These are phyloP conservation scores for Leishmania turanica DNA, from an alignment of 208 protist species.

Conservation along the genomic window DNA sequence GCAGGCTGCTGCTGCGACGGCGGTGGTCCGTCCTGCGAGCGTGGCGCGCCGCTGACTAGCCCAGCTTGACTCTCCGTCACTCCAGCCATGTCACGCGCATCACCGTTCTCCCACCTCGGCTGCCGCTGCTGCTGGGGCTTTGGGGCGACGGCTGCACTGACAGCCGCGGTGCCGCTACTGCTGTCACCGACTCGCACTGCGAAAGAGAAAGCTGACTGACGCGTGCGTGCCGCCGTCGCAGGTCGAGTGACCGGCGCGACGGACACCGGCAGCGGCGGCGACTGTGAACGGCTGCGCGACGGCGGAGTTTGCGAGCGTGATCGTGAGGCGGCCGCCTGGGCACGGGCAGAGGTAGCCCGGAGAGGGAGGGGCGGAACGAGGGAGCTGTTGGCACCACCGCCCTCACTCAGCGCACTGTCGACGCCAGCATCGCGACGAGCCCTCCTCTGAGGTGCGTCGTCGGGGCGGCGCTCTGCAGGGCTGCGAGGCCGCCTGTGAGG, in stretches of 20 bases:
- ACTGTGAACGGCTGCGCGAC: slow-evolving; percentile 13
- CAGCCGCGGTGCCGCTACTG: not conserved
- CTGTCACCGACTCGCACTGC: not conserved
- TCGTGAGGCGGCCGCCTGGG: slow-evolving; percentile 19
- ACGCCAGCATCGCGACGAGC: not conserved
- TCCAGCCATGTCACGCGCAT: not conserved
- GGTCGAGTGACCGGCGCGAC: not conserved
- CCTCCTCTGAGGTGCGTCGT: not conserved
- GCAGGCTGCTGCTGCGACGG: not conserved
- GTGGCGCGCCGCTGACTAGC: not conserved
- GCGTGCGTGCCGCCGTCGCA: not conserved
- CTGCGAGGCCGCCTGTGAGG: slow-evolving; percentile 1
- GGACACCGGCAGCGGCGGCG: slow-evolving; percentile 6
- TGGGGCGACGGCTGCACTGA: not conserved
- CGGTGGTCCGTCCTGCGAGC: not conserved
- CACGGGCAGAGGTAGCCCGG: slow-evolving; percentile 12
- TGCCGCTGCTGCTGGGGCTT: not conserved
- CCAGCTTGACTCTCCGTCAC: not conserved
- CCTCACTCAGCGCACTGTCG: not conserved
- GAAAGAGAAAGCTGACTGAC: slow-evolving; percentile 5
- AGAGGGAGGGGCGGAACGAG: not conserved
- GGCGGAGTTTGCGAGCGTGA: slow-evolving; percentile 7
- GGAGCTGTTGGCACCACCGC: not conserved
- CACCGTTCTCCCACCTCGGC: not conserved
- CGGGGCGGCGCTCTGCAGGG: not conserved